phyloP scores from a whole-genome alignment of 2,329 filamentous ascomycete species.

The Parastagonospora avenae region DNA sequence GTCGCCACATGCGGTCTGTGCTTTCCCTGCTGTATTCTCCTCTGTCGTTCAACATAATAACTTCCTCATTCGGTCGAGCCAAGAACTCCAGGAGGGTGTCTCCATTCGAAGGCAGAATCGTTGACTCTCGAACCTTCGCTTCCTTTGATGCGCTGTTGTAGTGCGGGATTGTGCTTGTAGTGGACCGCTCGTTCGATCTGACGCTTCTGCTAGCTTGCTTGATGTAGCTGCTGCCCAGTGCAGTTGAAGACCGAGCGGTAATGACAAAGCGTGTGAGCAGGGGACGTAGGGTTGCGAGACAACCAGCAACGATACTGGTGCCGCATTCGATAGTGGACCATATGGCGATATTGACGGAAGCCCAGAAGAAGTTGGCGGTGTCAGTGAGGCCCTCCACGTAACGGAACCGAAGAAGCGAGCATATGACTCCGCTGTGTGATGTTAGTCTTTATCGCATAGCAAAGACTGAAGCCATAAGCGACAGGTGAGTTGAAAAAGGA shows the following conservation, averaged over 20 bases:
- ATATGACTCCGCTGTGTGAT: conserved; percentile 56
- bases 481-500: not conserved
- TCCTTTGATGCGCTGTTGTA: not conserved
- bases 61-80: not conserved
- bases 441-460: conserved; percentile 11
- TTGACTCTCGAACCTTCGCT: not conserved
- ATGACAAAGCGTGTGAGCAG: conserved; percentile 42
- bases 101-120: not conserved
- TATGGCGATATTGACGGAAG: conserved; percentile 54
- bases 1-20: not conserved
- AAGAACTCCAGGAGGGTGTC: not conserved
- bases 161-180: conserved; percentile 1
- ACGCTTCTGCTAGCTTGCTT: conserved; percentile 6
- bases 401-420: conserved; percentile 59
- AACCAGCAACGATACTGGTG: conserved; percentile 54
- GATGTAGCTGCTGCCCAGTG: conserved; percentile 1
- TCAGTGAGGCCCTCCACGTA: conserved; percentile 49
- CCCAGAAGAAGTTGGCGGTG: conserved; percentile 52
- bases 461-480: not conserved
- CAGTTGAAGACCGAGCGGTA: conserved; percentile 1
- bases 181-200: conserved; percentile 1
- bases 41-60: not conserved
- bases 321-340: conserved; percentile 46
- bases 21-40: not conserved
- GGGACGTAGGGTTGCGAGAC: conserved; percentile 58